These are phyloP conservation scores for Stagonosporopsis tanaceti DNA, from an alignment of 2,329 filamentous ascomycete genomes.

Conservation along the genomic window DNA sequence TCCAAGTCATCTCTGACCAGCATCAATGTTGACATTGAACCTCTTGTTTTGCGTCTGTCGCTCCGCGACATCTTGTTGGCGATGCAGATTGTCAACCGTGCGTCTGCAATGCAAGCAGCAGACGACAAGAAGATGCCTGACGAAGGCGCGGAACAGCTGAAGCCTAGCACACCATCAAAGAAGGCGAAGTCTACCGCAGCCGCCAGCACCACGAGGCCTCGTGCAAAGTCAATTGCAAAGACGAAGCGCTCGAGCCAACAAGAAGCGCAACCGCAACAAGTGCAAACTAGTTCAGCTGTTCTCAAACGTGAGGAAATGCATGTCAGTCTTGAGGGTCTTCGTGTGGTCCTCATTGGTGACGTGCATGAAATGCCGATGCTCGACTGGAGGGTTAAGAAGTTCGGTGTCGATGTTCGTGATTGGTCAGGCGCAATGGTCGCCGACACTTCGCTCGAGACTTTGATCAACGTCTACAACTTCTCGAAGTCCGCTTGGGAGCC, in stretches of 20 bases:
- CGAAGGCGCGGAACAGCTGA: constrained; percentile 64
- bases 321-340: constrained; percentile 85
- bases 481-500: constrained; percentile 99
- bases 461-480: constrained; percentile 98
- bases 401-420: constrained; percentile 82
- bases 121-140: constrained; percentile 56
- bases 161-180: constrained; percentile 57
- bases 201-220: constrained; percentile 55
- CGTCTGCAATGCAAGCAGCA: constrained; percentile 81
- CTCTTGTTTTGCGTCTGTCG: constrained; percentile 87
- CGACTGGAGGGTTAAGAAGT: constrained; percentile 91
- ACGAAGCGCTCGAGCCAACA: constrained; percentile 56
- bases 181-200: constrained; percentile 60
- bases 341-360: constrained; percentile 93
- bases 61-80: constrained; percentile 93
- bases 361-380: constrained; percentile 94
- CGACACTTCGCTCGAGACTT: constrained; percentile 89
- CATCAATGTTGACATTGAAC: constrained; percentile 88
- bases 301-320: constrained; percentile 80
- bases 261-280: constrained; percentile 65
- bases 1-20: constrained; percentile 71
- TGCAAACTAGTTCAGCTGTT: constrained; percentile 61
- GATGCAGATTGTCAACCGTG: constrained; percentile 89
- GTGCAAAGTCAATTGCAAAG: constrained; percentile 57
- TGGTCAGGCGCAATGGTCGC: constrained; percentile 90